phyloP scores from a whole-genome alignment of 2,329 filamentous ascomycete species.

The Sporothrix euskadiensis region DNA sequence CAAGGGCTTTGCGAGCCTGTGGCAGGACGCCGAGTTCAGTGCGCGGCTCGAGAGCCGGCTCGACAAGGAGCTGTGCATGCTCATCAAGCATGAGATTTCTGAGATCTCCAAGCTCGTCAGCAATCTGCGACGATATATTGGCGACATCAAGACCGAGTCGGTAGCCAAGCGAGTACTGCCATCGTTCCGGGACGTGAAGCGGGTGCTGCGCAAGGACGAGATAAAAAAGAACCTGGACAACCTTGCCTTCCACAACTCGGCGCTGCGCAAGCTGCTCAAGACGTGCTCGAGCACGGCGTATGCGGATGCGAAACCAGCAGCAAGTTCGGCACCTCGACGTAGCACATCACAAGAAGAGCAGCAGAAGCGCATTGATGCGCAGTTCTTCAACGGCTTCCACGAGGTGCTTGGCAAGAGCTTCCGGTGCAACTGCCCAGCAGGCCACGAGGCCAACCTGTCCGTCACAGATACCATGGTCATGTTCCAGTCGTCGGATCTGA shows the following conservation, averaged over 20 bases:
- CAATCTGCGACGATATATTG: slow-evolving; percentile 18
- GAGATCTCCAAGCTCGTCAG: slow-evolving; percentile 28
- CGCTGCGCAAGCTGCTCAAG: slow-evolving; percentile 27
- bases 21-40: slow-evolving; percentile 31
- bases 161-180: slow-evolving; percentile 18
- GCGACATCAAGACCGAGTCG: slow-evolving; percentile 22
- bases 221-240: slow-evolving; percentile 25
- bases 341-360: slow-evolving; percentile 21
- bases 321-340: background rate
- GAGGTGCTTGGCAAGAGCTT: slow-evolving; percentile 31
- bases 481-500: slow-evolving; percentile 27
- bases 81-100: slow-evolving; percentile 28
- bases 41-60: slow-evolving; percentile 28
- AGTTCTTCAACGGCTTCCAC: slow-evolving; percentile 30
- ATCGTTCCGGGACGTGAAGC: slow-evolving; percentile 24
- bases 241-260: slow-evolving; percentile 25
- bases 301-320: slow-evolving; percentile 18
- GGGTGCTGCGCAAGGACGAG: slow-evolving; percentile 29
- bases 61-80: slow-evolving; percentile 26
- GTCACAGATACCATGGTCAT: slow-evolving; percentile 30
- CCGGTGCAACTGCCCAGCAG: slow-evolving; percentile 27
- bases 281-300: slow-evolving; percentile 28
- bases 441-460: slow-evolving; percentile 32
- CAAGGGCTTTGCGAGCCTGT: slow-evolving; percentile 28
- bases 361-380: slow-evolving; percentile 25